phyloP scores from a whole-genome alignment of 192 early-diverging fungal species.

The Haplosporangium gracile region DNA sequence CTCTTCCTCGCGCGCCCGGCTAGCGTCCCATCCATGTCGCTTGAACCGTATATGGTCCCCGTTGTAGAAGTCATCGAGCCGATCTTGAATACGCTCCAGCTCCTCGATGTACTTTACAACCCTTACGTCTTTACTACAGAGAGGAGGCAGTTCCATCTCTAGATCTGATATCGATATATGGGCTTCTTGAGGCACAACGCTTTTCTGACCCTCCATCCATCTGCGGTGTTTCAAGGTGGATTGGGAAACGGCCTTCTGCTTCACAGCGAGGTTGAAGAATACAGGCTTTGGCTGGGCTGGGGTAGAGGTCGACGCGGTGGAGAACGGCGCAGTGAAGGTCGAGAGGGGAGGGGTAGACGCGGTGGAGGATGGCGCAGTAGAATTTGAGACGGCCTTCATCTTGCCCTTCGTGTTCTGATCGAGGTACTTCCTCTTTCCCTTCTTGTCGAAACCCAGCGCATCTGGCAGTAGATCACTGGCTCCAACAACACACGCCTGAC shows the following conservation, averaged over 20 bases:
- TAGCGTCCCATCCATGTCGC: neutral
- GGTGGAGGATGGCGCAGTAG: too few relatives aligned
- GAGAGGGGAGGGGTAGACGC: too few relatives aligned
- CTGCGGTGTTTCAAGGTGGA: slow-evolving; percentile 10
- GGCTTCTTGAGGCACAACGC: neutral
- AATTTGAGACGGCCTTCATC: too few relatives aligned
- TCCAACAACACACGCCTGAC: slow-evolving; percentile 21
- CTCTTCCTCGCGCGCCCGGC: neutral
- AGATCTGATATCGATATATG: neutral
- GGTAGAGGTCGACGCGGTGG: too few relatives aligned
- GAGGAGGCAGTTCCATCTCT: slow-evolving; percentile 14
- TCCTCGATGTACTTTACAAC: neutral
- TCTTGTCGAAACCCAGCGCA: too few relatives aligned
- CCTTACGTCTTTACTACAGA: neutral
- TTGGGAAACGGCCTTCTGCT: slow-evolving; percentile 17
- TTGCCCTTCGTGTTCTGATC: too few relatives aligned
- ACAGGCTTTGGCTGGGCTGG: neutral
- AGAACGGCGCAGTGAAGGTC: too few relatives aligned
- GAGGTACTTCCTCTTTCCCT: too few relatives aligned
- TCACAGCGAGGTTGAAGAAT: slow-evolving; percentile 5
- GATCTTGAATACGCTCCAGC: too few relatives aligned
- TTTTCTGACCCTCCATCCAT: slow-evolving; percentile 10
- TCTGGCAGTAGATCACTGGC: too few relatives aligned
- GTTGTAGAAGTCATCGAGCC: slow-evolving; percentile 6
- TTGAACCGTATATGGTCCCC: slow-evolving; percentile 5